These are phyloP conservation scores for Phytophthora capsici DNA, from an alignment of 352 stramenopile species.

Conservation along the genomic window DNA sequence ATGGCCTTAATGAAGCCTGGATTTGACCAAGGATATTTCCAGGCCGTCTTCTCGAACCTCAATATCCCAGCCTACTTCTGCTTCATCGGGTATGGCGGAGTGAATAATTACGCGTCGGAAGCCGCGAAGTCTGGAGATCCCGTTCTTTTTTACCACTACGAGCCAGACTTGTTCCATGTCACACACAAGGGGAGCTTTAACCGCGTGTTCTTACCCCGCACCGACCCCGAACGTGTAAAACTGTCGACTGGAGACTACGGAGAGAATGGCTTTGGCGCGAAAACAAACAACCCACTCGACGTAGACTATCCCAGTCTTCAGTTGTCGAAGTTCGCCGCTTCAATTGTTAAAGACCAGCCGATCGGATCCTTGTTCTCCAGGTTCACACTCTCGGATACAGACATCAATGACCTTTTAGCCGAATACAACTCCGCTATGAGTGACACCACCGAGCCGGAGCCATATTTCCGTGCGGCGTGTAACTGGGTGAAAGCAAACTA, in stretches of 20 bases:
- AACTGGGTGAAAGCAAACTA: constrained; percentile 66
- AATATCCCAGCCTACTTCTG: constrained; percentile 69
- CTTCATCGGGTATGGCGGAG: constrained; percentile 53
- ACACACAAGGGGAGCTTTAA: constrained; percentile 43
- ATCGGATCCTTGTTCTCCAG: constrained; percentile 39
- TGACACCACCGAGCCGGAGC: constrained; percentile 36
- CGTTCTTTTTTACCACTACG: constrained; percentile 64
- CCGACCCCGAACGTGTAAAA: constrained; percentile 37
- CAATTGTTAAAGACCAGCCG: constrained; percentile 31
- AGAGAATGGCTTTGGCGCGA: constrained; percentile 53
- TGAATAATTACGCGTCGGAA: constrained; percentile 44
- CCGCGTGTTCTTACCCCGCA: constrained; percentile 50
- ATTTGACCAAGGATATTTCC: constrained; percentile 55
- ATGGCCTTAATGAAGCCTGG: constrained; percentile 35
- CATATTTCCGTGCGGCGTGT: constrained; percentile 51
- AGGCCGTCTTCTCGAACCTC: constrained; percentile 52
- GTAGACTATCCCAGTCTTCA: constrained; percentile 48
- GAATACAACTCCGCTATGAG: constrained; percentile 57
- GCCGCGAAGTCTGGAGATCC: constrained; percentile 22
- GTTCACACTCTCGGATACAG: constrained; percentile 37
- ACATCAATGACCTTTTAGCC: constrained; percentile 53
- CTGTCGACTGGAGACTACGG: constrained; percentile 46
- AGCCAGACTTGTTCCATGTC: constrained; percentile 59
- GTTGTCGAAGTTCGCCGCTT: constrained; percentile 46
- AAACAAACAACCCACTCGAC: constrained; percentile 51